Evolutionary conservation across 306 rosid species (phyloP), one percentile per base, ranked within the genome.

Genomic region (Prunus salicina): DNA sequence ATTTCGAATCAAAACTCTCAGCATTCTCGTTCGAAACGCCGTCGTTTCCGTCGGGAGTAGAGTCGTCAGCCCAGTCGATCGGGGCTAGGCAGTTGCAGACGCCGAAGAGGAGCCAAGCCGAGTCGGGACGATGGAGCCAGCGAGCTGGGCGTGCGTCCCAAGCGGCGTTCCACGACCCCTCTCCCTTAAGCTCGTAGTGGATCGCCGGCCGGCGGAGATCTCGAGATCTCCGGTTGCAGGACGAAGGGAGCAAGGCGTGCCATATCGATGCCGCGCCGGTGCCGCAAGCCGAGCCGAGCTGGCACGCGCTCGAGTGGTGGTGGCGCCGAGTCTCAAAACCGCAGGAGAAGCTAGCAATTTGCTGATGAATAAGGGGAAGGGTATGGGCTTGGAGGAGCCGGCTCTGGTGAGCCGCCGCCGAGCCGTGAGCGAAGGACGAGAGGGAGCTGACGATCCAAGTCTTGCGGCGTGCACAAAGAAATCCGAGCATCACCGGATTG

Each of bases 101-200:
- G 9, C 98, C 98, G 57, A 94, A 94, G 3, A 94, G 86, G 0
- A 94, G 89, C 98, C 98, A 91, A 2, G 90, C 98, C 0, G 98
- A 90, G 78, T 94, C 96, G 0, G 97, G 60, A 5, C 93, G 82
- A 69, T 94, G 97, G 64, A 94, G 97, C 98, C 98, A 94, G 45
- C 98, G 87, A 0, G 97, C 96, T 0, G 98, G 98, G 1, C 98
- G 90, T 0, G 97, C 84, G n/a, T 94, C 98, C 88, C 91, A 84
- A 1, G 95, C 96, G 18, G 87, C 98, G 69, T 94, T 94, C 98
- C 98, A 94, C 6, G 97, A 94, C 43, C 97, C 98, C 70, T 91
- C 98, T 4, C 96, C 98, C 19, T 81, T 93, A 64, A 80, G 72
- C 57, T 84, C 94, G 79, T 85, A 83, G 50, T 81, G 84, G 62